These are phyloP conservation scores for Dactylellina parvicollis DNA, from an alignment of 2,329 filamentous ascomycete genomes.

Conservation along the genomic window DNA sequence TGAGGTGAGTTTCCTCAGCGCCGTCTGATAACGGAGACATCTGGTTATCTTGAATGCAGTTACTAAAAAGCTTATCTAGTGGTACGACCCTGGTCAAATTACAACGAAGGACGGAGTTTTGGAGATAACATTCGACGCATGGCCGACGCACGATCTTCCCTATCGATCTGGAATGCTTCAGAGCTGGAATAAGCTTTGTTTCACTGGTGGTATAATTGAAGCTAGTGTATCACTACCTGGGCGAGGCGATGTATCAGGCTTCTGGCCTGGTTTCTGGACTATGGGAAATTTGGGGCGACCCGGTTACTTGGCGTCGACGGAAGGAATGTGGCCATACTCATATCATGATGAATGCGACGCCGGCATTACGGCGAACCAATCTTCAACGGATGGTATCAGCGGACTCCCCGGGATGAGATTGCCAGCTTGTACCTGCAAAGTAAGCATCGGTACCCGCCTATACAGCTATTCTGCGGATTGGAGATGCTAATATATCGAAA, in stretches of 20 bases:
- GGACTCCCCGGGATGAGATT: conserved; percentile 75
- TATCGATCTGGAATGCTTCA: conserved; percentile 79
- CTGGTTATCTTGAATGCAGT: not conserved
- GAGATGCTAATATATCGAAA: conserved; percentile 18
- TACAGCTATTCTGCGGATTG: conserved; percentile 60
- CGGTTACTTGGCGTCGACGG: conserved; percentile 75
- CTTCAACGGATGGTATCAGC: conserved; percentile 72
- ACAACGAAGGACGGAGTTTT: conserved; percentile 72
- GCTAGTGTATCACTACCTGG: conserved; percentile 76
- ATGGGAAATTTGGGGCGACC: conserved; percentile 78
- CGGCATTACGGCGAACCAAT: conserved; percentile 79
- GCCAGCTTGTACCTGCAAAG: conserved; percentile 73
- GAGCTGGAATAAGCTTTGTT: conserved; percentile 78
- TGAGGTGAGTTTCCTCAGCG: conserved; percentile 57
- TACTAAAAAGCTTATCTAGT: conserved; percentile 60
- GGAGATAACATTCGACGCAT: conserved; percentile 73
- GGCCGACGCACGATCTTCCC: conserved; percentile 72
- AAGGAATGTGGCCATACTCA: conserved; percentile 79
- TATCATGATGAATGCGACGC: conserved; percentile 75
- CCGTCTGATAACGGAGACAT: not conserved
- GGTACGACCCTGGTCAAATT: conserved; percentile 76
- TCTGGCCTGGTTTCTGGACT: conserved; percentile 80
- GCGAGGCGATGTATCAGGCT: conserved; percentile 72
- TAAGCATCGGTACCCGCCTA: conserved; percentile 49
- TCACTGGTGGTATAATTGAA: conserved; percentile 76